phyloP scores from a whole-genome alignment of 495 filamentous ascomycete species.

The Penicillium arizonense region DNA sequence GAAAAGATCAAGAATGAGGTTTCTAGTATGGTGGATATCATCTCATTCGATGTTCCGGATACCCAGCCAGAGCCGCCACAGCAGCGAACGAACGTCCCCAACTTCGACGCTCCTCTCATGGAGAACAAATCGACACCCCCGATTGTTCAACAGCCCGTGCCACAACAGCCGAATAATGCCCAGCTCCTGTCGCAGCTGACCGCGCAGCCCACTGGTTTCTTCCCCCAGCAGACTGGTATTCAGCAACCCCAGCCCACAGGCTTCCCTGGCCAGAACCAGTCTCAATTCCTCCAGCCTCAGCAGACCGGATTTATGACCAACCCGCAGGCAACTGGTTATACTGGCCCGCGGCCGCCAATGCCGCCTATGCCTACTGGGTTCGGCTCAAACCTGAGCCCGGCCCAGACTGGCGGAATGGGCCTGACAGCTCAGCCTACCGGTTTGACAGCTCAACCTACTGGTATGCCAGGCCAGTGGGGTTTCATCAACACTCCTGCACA shows the following conservation, averaged over 20 bases:
- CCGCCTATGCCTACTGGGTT: conserved; percentile 93
- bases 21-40: conserved; percentile 99
- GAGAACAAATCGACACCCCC: conserved; percentile 66
- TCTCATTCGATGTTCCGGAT: conserved; percentile 90
- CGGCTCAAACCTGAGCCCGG: conserved; percentile 62
- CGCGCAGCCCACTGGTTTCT: conserved; percentile 63
- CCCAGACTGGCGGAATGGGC: conserved; percentile 49
- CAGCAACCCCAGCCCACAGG: conserved; percentile 44
- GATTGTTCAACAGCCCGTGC: conserved; percentile 82
- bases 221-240: conserved; percentile 60
- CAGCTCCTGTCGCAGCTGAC: conserved; percentile 75
- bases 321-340: conserved; percentile 62
- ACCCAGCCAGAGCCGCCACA: conserved; percentile 54
- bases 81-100: conserved; percentile 67
- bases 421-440: conserved; percentile 46
- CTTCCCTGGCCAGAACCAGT: conserved; percentile 40
- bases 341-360: conserved; percentile 82
- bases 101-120: conserved; percentile 64
- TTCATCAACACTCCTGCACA: conserved; percentile 90
- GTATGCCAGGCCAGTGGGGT: conserved; percentile 95
- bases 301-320: conserved; percentile 50
- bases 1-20: conserved; percentile 94
- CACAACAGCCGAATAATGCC: conserved; percentile 71
- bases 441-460: conserved; percentile 92
- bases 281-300: conserved; percentile 43